Evolutionary conservation across 169 alveolate genomes (phyloP), one percentile per base, ranked within the genome.

Genomic region (Plasmodium sp.): DNA sequence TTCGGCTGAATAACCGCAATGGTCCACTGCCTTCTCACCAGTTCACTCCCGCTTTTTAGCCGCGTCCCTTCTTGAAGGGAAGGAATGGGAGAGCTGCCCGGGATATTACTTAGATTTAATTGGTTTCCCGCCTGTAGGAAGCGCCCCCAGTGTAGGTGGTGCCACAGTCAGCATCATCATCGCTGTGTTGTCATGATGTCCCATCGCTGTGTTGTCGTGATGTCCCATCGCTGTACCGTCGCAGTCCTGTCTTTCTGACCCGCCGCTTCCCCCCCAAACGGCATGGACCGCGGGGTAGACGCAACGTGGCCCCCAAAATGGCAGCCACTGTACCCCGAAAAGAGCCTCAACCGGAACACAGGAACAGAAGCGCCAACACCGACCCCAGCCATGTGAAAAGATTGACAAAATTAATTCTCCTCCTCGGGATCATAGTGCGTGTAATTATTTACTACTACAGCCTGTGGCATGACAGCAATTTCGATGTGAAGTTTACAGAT

Each of bases 401-500:
- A 16, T 12, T 67, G 31, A 71, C 71, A 67, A 58, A 34, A 39
- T 43, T 92, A 71, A 54, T 92, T 45, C 83, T 71, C 84, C 56
- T 81, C 75, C 67, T 92, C 39, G 95, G 92, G 41, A 82, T 92
- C 22, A 18, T 62, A 45, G 12, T 92, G 14, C 95, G 95, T 92
- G 16, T 92, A 31, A 72, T 92, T n/a, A 72, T 83, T 71, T 92
- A 92, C 41, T 92, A 82, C 45, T 92, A 92, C 39, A 90, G 95
- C 48, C 39, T 43, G 79, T 92, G 95, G 95, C 82, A 85, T 84
- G 81, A 90, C 91, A 79, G 84, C 84, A 58, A 92, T 73, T 92
- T 92, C 18, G 67, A 92, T 81, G 98, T 98, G 77, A 99, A 98
- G 95, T 99, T 97, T 97, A 99, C 99, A 56, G 99, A 99, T 94